Base-by-base conservation (phyloP, 176 grass and related monocot genomes). In the Guadua angustifolia region DNA sequence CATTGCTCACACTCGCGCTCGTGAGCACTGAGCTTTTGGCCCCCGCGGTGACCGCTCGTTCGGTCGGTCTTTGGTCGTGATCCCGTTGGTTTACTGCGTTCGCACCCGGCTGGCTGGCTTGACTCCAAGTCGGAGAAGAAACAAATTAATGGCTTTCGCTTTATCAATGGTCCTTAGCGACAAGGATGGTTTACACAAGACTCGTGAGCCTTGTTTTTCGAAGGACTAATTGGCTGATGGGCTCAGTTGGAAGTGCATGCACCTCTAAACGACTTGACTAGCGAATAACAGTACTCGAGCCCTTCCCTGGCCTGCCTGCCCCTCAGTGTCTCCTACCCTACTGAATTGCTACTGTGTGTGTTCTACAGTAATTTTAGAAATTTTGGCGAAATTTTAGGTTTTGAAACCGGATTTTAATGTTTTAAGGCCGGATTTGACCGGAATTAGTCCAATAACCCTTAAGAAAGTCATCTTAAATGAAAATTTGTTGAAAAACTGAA, bases 31-130 rank as follows among this genome's bases (percentile, higher is more conserved):
- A 5, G 24, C 10, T 14, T 13, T 29, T 26, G 59, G n/a, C 33
- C 64, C 64, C 16, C 8, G 36, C n/a, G 0, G 57, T 39, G 36
- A 44, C 79, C 78, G 47, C 39, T 9, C 1, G 24, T 33, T 70
- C 11, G 52, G 3, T 43, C 53, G 26, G 69, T 83, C 81, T 62
- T 33, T 2, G 69, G 69, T 74, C 69, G 69, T 22, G 55, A 16
- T 18, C 43, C 26, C 71, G 69, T 56, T 5, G 56, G 40, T 73
- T 14, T 25, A 24, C 42, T n/a, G 18, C 26, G 43, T 83, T 83
- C 56, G 43, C 40, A 83, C 58, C 2, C 10, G 52, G 33, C 5
- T 45, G 10, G 42, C 5, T 7, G 10, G 42, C 68, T 71, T 7
- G 68, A 47, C 68, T 46, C 8, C 14, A 40, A 21, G 8, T 40